These are phyloP conservation scores for Hanseniaspora gamundiae DNA, from an alignment of 1,139 yeast species.

Conservation along the genomic window DNA sequence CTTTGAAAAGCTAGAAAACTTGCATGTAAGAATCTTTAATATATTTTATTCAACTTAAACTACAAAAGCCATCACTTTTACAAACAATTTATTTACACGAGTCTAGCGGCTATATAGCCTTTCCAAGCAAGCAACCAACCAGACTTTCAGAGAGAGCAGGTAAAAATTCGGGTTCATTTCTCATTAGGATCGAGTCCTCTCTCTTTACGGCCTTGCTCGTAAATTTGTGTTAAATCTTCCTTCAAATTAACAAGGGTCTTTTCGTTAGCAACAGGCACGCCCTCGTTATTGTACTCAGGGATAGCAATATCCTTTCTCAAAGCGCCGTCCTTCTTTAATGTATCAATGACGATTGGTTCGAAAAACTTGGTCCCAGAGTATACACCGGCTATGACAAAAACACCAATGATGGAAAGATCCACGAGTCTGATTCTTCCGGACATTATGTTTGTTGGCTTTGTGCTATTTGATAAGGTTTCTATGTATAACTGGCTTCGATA, in stretches of 20 bases:
- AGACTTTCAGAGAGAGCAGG: no score
- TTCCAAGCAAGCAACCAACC: neutral
- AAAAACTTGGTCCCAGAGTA: conserved; percentile 54
- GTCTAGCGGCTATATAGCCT: neutral
- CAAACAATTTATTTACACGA: neutral
- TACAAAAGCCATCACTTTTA: neutral
- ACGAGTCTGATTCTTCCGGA: conserved; percentile 28
- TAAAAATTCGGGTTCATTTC: no score
- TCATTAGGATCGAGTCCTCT: conserved; percentile 6
- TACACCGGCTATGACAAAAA: conserved; percentile 31
- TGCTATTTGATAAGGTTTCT: no score
- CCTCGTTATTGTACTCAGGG: conserved; percentile 35
- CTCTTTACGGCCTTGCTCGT: conserved; percentile 7
- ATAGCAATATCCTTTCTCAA: conserved; percentile 46
- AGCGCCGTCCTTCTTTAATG: conserved; percentile 53
- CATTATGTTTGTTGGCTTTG: neutral
- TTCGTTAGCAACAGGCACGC: conserved; percentile 24
- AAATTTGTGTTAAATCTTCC: conserved; percentile 11
- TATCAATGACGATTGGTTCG: conserved; percentile 62
- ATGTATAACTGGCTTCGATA: no score
- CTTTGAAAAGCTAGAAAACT: no score
- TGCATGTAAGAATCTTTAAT: no score
- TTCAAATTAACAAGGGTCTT: conserved; percentile 14
- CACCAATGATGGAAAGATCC: conserved; percentile 24
- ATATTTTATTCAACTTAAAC: neutral